phyloP scores from a whole-genome alignment of 2,329 filamentous ascomycete species.

The Myriosclerotinia curreyana region DNA sequence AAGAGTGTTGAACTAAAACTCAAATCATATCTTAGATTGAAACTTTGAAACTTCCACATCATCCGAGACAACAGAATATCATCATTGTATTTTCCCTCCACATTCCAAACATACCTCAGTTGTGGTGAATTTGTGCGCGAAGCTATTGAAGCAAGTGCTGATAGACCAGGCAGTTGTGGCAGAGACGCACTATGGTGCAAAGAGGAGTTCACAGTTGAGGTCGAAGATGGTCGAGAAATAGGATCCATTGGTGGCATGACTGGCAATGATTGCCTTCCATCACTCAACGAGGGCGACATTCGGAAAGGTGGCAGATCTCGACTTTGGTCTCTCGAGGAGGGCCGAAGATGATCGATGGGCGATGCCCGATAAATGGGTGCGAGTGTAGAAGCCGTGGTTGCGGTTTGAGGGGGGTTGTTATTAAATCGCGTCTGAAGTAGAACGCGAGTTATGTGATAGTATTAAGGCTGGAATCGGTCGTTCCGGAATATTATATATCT shows the following conservation, averaged over 20 bases:
- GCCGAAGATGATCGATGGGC: constrained; percentile 51
- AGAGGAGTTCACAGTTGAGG: constrained; percentile 47
- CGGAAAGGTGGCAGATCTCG: constrained; percentile 48
- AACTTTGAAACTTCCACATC: background rate
- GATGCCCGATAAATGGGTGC: constrained; percentile 55
- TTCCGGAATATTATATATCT: constrained; percentile 25
- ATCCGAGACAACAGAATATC: constrained; percentile 5
- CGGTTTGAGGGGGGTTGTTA: constrained; percentile 37
- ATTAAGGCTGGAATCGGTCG: constrained; percentile 11
- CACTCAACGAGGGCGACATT: constrained; percentile 46
- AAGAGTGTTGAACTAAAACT: background rate
- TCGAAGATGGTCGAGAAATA: constrained; percentile 53
- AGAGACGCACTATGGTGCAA: constrained; percentile 43
- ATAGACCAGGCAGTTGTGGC: constrained; percentile 53
- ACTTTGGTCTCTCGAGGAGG: constrained; percentile 48
- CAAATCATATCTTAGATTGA: background rate
- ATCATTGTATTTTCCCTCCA: constrained; percentile 10
- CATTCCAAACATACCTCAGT: constrained; percentile 47
- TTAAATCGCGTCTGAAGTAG: constrained; percentile 33
- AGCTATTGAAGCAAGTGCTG: constrained; percentile 56
- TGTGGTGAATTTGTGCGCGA: constrained; percentile 48
- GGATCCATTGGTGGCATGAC: constrained; percentile 45
- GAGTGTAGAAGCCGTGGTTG: constrained; percentile 56
- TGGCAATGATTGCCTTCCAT: constrained; percentile 47
- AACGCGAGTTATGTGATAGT: constrained; percentile 32